These are phyloP conservation scores for Monosporascus sp. DNA, from an alignment of 2,329 filamentous ascomycete genomes.

Conservation along the genomic window DNA sequence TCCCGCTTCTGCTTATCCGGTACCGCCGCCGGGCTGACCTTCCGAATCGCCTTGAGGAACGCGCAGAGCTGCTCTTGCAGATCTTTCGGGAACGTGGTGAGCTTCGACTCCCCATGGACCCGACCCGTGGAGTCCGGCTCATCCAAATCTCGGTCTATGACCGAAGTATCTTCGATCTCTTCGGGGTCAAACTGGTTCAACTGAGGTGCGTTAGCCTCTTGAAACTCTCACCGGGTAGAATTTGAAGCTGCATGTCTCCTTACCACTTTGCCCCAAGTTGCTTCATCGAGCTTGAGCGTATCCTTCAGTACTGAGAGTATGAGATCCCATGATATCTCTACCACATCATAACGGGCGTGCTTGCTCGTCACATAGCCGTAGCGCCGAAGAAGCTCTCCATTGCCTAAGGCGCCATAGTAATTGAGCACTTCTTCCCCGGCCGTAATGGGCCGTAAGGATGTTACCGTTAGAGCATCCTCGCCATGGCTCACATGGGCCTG, in stretches of 20 bases:
- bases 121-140: slow-evolving; percentile 47
- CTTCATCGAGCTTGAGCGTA: slow-evolving; percentile 31
- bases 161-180: slow-evolving; percentile 69
- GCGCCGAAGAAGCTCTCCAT: slow-evolving; percentile 73
- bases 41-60: slow-evolving; percentile 45
- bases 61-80: slow-evolving; percentile 46
- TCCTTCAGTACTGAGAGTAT: slow-evolving; percentile 43
- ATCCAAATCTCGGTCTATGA: slow-evolving; percentile 53
- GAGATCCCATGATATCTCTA: slow-evolving; percentile 64
- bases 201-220: slow-evolving; percentile 15
- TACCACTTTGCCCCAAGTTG: slow-evolving; percentile 38
- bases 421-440: slow-evolving; percentile 77
- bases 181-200: slow-evolving; percentile 52
- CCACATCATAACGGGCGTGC: slow-evolving; percentile 75
- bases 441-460: slow-evolving; percentile 61
- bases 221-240: too few relatives aligned
- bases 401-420: slow-evolving; percentile 81
- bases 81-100: slow-evolving; percentile 43
- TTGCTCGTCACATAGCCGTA: slow-evolving; percentile 83
- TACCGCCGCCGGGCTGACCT: slow-evolving; percentile 35
- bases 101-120: slow-evolving; percentile 30
- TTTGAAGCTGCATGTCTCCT: slow-evolving; percentile 13
- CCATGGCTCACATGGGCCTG: slow-evolving; percentile 51
- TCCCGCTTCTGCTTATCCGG: slow-evolving; percentile 47
- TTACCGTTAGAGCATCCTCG: slow-evolving; percentile 60